A percentile compares a stretch with the other conserved stretches of the same genome.
Conservation (phyloP, 2,329 filamentous ascomycete species). For the Emydomyces testavorans region DNA sequence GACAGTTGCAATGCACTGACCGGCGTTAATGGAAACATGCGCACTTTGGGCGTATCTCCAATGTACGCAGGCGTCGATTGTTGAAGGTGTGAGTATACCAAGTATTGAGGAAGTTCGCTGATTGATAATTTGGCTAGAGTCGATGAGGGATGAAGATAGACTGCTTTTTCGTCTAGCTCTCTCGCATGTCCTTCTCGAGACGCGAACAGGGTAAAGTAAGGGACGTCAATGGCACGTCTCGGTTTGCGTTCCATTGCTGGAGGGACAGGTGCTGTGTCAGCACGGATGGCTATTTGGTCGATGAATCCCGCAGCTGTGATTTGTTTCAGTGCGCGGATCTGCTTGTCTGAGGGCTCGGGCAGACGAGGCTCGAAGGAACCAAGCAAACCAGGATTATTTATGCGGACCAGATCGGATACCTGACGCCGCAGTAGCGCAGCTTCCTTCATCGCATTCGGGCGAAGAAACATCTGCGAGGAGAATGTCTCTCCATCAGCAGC, state of each 20-base stretch:
- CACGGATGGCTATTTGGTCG: constrained; percentile 85
- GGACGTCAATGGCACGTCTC: constrained; percentile 77
- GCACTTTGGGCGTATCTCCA: constrained; percentile 55
- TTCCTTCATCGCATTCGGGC: constrained; percentile 77
- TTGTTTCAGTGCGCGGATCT: constrained; percentile 72
- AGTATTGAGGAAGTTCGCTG: constrained; percentile 70
- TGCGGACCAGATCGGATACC: constrained; percentile 66
- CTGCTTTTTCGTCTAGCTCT: constrained; percentile 49
- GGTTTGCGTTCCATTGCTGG: constrained; percentile 58
- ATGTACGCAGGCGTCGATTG: constrained; percentile 46
- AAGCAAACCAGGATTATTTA: constrained; percentile 50
- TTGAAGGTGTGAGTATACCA: constrained; percentile 80
- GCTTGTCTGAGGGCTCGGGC: constrained; percentile 51
- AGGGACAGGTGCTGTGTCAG: constrained; percentile 67
- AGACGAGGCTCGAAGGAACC: constrained; percentile 39
- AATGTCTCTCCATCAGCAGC: constrained; percentile 55
- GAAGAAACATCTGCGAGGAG: constrained; percentile 74
- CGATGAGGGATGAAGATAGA: constrained; percentile 81
- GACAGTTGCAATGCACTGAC: constrained; percentile 65
- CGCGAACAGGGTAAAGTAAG: constrained; percentile 77
- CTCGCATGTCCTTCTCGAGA: constrained; percentile 39
- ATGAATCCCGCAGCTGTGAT: constrained; percentile 88
- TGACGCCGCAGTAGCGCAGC: constrained; percentile 71
- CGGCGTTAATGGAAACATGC: constrained; percentile 80
- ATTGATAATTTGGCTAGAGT: constrained; percentile 58